Base-by-base conservation (phyloP, 441 rosid genomes). In the Hypseocharis bilobata region DNA sequence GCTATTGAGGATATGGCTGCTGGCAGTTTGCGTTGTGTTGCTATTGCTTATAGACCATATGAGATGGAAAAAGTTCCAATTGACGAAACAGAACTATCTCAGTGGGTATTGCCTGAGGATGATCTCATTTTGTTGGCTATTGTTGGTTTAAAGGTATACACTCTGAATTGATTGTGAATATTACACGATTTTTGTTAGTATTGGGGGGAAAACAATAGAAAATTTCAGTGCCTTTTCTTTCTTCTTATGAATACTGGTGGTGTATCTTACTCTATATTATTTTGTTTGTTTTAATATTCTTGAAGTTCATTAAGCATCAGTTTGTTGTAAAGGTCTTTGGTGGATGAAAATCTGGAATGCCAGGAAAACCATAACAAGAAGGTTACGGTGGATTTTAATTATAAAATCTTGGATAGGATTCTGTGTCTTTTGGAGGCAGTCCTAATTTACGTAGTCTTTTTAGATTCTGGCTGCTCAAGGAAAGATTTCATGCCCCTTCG, bases 1-100 rank as follows among this genome's bases (percentile, higher is more conserved):
- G 84, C 94, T 60, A 89, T 91, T 65, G 82, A 88, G 74, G 90
- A 81, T 69, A 94, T 94, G 99, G 99, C 99, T 62, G 68, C 88
- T 49, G 6, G 83, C 57, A 91, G 97, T 82, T 83, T 94, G 78
- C 96, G 99, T 2, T 94, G 99, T 76, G 85, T 94, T 68, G 92
- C 99, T 36, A 76, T 94, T 81, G 96, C 97, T 10, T 91, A 84
- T 71, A 81, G 96, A 76, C 28, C 83, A 63, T 83, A 64, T 83
- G 96, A 86, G 60, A 34, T 30, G 42, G 86, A 85, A 25, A 83
- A 77, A 62, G 77, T 91, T 80, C 96, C 99, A 60, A 71, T 36
- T 56, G 82, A 85, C 71, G 96, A 91, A 71, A 84, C 89, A 63
- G 78, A 77, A 62, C 81, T 87, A 68, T 44, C 78, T 61, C 74